Evolutionary conservation across 345 rosid genomes (phyloP).

Genomic region (Citropsis articulata): DNA sequence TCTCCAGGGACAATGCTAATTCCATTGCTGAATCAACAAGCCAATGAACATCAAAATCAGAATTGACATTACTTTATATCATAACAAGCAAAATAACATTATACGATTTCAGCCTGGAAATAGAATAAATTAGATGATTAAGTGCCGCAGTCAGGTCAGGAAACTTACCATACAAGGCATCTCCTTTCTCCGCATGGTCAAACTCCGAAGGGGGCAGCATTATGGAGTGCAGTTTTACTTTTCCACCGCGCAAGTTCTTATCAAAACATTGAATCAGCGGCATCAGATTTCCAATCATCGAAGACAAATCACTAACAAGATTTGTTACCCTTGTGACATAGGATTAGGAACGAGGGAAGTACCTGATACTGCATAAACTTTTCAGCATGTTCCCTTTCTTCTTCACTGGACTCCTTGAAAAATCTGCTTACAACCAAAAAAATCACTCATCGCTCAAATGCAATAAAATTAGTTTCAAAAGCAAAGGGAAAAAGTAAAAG

Average conservation of each 20-base stretch:
- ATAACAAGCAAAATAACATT: background rate
- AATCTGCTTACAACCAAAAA: conserved; percentile 36
- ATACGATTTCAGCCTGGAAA: background rate
- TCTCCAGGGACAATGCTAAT: conserved; percentile 57
- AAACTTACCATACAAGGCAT: conserved; percentile 57
- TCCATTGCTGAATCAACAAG: conserved; percentile 54
- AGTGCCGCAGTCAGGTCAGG: background rate
- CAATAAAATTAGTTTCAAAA: background rate
- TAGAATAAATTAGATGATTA: background rate
- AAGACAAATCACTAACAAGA: background rate
- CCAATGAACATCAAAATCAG: background rate
- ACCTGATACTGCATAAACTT: conserved; percentile 86
- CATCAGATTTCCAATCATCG: background rate
- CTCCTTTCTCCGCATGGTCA: conserved; percentile 72
- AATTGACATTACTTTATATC: background rate
- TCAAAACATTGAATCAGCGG: background rate
- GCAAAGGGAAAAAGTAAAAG: background rate
- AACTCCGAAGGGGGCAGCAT: conserved; percentile 59
- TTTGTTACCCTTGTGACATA: background rate
- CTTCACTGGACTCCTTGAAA: conserved; percentile 87
- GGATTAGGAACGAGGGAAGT: background rate
- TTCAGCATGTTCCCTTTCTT: conserved; percentile 85
- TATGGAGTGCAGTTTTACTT: conserved; percentile 64
- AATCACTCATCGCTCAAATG: conserved; percentile 6
- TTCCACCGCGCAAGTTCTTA: conserved; percentile 82